Conservation (phyloP, 768 basidiomycete genomes). For the Mycena amicta region DNA sequence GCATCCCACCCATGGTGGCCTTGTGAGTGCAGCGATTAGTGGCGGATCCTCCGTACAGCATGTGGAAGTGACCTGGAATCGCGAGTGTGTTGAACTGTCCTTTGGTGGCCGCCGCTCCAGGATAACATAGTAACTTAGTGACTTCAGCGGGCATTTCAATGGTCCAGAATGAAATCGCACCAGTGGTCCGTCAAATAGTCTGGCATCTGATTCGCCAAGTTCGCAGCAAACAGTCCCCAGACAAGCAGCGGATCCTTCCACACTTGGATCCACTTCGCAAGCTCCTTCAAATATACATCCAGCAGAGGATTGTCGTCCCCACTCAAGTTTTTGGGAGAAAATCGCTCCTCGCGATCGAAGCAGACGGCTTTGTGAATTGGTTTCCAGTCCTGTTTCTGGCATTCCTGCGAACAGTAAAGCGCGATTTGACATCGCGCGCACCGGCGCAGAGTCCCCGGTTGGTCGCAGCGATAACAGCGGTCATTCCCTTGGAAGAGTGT, state of each 20-base stretch:
- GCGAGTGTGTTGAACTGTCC: not conserved
- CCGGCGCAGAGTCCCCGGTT: not conserved
- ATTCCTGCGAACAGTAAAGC: not conserved
- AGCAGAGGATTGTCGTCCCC: not conserved
- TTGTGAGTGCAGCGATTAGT: not conserved
- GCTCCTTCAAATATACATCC: not conserved
- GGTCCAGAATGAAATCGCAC: not conserved
- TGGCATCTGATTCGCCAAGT: conserved; percentile 1
- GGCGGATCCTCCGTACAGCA: not conserved
- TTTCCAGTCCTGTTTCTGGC: not conserved
- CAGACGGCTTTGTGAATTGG: not conserved
- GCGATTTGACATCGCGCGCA: not conserved
- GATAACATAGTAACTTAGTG: not conserved
- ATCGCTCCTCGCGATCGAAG: not conserved
- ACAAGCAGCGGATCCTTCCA: not conserved
- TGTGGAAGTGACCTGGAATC: not conserved
- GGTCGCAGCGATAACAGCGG: not conserved
- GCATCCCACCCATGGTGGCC: not conserved
- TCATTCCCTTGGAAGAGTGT: not conserved
- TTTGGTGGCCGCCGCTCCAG: not conserved
- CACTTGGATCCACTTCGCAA: not conserved
- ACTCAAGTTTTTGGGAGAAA: not conserved
- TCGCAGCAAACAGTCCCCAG: conserved; percentile 3
- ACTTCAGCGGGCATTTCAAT: not conserved
- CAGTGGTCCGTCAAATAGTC: not conserved